These are phyloP conservation scores for Danielia reshetovae DNA, from an alignment of 805 yeast genomes.

Conservation along the genomic window DNA sequence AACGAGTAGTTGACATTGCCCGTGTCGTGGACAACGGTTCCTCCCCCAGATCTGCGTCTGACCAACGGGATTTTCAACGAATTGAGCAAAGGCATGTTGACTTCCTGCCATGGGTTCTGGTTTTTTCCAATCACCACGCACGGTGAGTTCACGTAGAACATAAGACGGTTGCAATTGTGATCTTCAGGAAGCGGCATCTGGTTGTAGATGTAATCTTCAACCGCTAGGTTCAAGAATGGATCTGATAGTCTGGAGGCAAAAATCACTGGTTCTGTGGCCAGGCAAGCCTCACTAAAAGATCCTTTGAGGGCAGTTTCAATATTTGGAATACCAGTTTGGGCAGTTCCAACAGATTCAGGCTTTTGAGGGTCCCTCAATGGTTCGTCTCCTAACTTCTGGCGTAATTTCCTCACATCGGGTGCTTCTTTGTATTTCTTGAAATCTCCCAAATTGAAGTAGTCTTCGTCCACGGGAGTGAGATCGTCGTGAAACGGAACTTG, in stretches of 20 bases:
- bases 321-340: no score
- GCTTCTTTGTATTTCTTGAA: constrained; percentile 37
- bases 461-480: constrained; percentile 28
- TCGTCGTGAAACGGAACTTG: constrained; percentile 40
- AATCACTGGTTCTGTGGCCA: constrained; percentile 42
- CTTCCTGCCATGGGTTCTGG: constrained; percentile 92
- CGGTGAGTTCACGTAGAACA: constrained; percentile 73
- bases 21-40: constrained; percentile 90
- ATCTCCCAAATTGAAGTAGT: constrained; percentile 35
- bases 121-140: constrained; percentile 95
- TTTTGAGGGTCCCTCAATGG: neutral
- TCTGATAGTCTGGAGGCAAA: constrained; percentile 55
- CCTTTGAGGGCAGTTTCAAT: neutral
- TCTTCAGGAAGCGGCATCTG: constrained; percentile 46
- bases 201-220: constrained; percentile 75
- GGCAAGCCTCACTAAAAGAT: constrained; percentile 6
- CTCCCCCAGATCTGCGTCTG: constrained; percentile 89
- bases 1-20: constrained; percentile 88
- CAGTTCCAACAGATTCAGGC: no score
- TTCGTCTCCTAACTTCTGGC: constrained; percentile 3
- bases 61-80: constrained; percentile 58
- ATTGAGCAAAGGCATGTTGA: constrained; percentile 54
- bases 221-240: constrained; percentile 74
- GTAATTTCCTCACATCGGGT: constrained; percentile 21
- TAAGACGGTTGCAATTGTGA: constrained; percentile 43